Base-by-base conservation (phyloP, 148 eudicot genomes). In the Polygonum maritimum region DNA sequence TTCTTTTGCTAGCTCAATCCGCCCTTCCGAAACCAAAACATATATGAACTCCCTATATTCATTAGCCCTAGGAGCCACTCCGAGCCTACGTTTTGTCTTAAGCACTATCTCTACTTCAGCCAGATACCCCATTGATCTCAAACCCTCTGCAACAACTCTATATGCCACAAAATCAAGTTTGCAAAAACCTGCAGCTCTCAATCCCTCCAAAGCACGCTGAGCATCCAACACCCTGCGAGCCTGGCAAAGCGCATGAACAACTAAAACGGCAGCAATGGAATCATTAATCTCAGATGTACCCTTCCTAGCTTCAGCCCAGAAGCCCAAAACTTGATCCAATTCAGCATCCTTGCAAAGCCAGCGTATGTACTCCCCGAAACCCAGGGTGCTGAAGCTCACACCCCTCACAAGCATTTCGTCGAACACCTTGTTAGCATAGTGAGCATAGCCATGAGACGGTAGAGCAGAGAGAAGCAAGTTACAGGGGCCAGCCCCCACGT, bases 141-240 rank as follows among this genome's bases (percentile, higher is more conserved):
- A 83, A 41, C 82, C 81, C 82, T 90, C 98, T 0, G 91, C 91
- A 9, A 92, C 89, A 80, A 89, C 62, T 78, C 98, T 90, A 67
- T 92, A 94, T 0, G 97, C 93, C 85, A 94, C 89, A 83, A 94
- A 94, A 83, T 94, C 98, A 60, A 96, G 97, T 58, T 94, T 94
- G 73, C 89, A 92, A n/a, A n/a, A n/a, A 48, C 80, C 85, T 65
- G 91, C 88, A 55, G 48, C 81, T 82, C 96, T 90, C 84, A 94
- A 81, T 75, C 86, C 93, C 47, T 86, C 93, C 77, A 94, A 62
- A 3, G 82, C 80, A 78, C 5, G 72, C 35, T 79, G 74, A 33
- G 96, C 97, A 36, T 92, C 97, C 4, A 79, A 76, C 36, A 76
- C 81, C 81, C 85, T 84, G 33, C 77, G 73, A 38, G 78, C 87